Conservation (phyloP, 2,329 filamentous ascomycete genomes). For the Alternaria infectoria region DNA sequence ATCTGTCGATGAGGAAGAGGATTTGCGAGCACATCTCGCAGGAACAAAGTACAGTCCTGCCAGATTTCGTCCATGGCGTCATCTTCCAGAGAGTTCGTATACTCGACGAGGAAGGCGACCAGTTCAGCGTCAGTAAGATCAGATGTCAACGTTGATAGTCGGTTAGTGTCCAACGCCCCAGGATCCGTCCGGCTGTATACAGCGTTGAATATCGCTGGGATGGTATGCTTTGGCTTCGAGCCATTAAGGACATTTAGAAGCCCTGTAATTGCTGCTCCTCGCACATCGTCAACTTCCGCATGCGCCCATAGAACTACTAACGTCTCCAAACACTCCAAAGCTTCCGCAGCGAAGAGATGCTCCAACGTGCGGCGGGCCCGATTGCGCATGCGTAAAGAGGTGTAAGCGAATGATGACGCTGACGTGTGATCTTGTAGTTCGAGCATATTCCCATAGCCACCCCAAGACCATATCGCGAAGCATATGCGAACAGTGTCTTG, state of each 20-base stretch:
- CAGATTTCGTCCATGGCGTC: conserved; percentile 99
- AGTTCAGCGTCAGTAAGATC: conserved; percentile 83
- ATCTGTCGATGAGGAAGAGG: conserved; percentile 95
- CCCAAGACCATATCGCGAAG: conserved; percentile 96
- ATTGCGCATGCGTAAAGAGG: conserved; percentile 88
- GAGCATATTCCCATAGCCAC: conserved; percentile 66
- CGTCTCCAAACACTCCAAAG: conserved; percentile 91
- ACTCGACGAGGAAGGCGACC: conserved; percentile 87
- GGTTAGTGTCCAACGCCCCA: conserved; percentile 73
- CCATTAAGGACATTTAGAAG: conserved; percentile 90
- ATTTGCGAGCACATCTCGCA: conserved; percentile 88
- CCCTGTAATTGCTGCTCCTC: conserved; percentile 74
- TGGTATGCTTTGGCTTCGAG: conserved; percentile 86
- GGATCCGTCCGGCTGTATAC: conserved; percentile 95
- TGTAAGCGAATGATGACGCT: conserved; percentile 85
- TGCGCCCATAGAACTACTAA: conserved; percentile 82
- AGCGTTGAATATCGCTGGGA: conserved; percentile 93
- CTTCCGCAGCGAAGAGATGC: conserved; percentile 90
- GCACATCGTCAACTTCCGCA: conserved; percentile 56
- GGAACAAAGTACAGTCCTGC: conserved; percentile 89
- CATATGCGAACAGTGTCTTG: conserved; percentile 94
- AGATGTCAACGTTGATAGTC: conserved; percentile 88
- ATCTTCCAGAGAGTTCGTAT: conserved; percentile 87
- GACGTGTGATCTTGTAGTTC: conserved; percentile 69
- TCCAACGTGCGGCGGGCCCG: conserved; percentile 86